Evolutionary conservation across 2,329 filamentous ascomycete genomes (phyloP), one percentile per base, ranked within the genome.

Genomic region (Nakataea oryzae): DNA sequence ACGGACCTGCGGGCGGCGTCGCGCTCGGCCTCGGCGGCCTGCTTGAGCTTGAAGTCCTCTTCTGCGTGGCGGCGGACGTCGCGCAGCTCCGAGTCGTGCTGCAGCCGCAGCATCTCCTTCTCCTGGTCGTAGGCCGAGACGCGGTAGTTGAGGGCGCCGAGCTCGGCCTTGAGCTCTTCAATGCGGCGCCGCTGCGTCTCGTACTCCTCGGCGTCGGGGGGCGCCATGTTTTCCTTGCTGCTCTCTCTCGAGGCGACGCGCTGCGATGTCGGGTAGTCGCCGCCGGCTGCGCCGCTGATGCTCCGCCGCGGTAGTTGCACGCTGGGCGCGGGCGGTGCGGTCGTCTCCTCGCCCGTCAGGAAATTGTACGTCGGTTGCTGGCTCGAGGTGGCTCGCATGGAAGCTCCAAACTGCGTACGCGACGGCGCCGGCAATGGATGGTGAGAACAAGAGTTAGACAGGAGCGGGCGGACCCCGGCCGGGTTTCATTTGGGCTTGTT

Each of bases 101-200:
- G 87, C 21, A 96, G 80, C 12, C 86, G 81, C 58, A 86, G 79
- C 69, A 97, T 83, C 63, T 96, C 91, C 68, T 90, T 88, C 70
- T 97, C 93, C 68, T 96, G 91, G 69, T 93, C 93, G 61, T 90
- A 78, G 24, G 90, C 93, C 69, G 92, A 90, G 66, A 96, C 81
- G 63, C 93, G 91, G 76, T 97, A 99, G 65, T 87, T 88, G 60
- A 97, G 78, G 0, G 91, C 90, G 65, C 93, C 95, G 55, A 97
- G 80, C 74, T 97, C 91, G 2, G 93, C 91, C 70, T 93, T 93
- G 29, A 97, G 81, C 66, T 93, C 88, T 70, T 97, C 93, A 64
- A 82, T 83, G 47, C 78, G 77, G 62, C 76, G 80, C 59, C 79
- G 78, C 70, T 82, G 83, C 57, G 77, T 79, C 69, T 86, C 83